A percentile compares a stretch with the other conserved stretches of the same genome.
These are phyloP conservation scores for Passiflora organensis DNA, from an alignment of 345 rosid genomes.

Conservation along the genomic window DNA sequence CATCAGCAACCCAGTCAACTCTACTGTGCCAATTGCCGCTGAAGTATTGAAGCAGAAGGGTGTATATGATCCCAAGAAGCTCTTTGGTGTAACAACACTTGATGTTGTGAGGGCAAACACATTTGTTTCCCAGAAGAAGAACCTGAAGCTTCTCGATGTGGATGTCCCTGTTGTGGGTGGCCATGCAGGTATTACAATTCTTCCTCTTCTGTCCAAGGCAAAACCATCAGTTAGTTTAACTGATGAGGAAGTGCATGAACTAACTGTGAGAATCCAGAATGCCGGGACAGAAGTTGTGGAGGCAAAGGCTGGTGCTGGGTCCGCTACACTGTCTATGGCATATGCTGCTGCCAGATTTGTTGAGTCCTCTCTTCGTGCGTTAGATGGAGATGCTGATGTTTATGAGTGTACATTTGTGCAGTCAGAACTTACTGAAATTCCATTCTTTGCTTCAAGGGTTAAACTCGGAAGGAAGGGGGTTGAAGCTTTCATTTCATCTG, in stretches of 20 bases:
- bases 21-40: slow-evolving; percentile 88
- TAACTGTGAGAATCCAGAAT: slow-evolving; percentile 85
- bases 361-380: slow-evolving; percentile 91
- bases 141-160: slow-evolving; percentile 80
- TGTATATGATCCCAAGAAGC: slow-evolving; percentile 82
- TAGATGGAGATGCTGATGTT: slow-evolving; percentile 85
- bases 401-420: slow-evolving; percentile 80
- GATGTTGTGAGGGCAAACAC: slow-evolving; percentile 94
- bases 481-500: slow-evolving; percentile 70
- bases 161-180: slow-evolving; percentile 97
- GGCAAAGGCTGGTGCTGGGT: slow-evolving; percentile 96
- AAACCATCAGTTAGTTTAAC: slow-evolving; percentile 67
- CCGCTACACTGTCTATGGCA: slow-evolving; percentile 96
- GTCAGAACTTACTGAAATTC: slow-evolving; percentile 68
- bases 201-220: slow-evolving; percentile 79
- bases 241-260: slow-evolving; percentile 62
- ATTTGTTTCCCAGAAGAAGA: slow-evolving; percentile 83
- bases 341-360: slow-evolving; percentile 96
- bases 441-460: slow-evolving; percentile 83
- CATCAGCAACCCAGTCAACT: slow-evolving; percentile 93
- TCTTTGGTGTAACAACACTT: slow-evolving; percentile 86
- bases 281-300: slow-evolving; percentile 96
- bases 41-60: slow-evolving; percentile 84
- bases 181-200: slow-evolving; percentile 88
- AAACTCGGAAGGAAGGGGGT: slow-evolving; percentile 81